A percentile compares a stretch with the other conserved stretches of the same genome.
Conservation (phyloP, 2,329 filamentous ascomycete genomes). For the Emmonsia crescens region DNA sequence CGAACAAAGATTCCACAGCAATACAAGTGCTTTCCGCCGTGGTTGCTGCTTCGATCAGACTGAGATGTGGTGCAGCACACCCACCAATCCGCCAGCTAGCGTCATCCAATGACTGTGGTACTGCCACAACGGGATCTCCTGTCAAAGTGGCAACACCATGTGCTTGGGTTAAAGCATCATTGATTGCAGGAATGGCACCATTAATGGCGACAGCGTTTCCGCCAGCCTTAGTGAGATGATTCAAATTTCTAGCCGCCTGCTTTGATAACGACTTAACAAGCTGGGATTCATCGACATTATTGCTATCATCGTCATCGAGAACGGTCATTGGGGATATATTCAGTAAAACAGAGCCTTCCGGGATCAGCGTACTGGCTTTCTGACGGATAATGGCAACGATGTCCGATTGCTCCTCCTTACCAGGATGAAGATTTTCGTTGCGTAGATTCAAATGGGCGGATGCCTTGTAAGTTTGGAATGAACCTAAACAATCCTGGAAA, state of each 20-base stretch:
- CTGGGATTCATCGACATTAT: constrained; percentile 59
- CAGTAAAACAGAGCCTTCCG: constrained; percentile 69
- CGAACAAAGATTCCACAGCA: constrained; percentile 72
- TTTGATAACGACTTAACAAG: constrained; percentile 67
- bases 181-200: constrained; percentile 72
- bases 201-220: constrained; percentile 78
- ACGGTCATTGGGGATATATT: constrained; percentile 73
- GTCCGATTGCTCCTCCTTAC: constrained; percentile 82
- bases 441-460: constrained; percentile 82
- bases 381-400: constrained; percentile 80
- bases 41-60: constrained; percentile 66
- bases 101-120: constrained; percentile 80
- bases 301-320: constrained; percentile 69
- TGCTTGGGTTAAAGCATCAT: constrained; percentile 71
- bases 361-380: constrained; percentile 70
- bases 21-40: constrained; percentile 61
- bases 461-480: constrained; percentile 90
- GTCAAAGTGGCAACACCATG: constrained; percentile 75
- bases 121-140: constrained; percentile 68
- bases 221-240: constrained; percentile 59
- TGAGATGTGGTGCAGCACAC: constrained; percentile 73
- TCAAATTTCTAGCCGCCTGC: constrained; percentile 55
- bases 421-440: constrained; percentile 81
- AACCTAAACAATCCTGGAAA: constrained; percentile 90
- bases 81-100: constrained; percentile 89